Base-by-base conservation (phyloP, 495 filamentous ascomycete genomes). In the Xylaria venustula region DNA sequence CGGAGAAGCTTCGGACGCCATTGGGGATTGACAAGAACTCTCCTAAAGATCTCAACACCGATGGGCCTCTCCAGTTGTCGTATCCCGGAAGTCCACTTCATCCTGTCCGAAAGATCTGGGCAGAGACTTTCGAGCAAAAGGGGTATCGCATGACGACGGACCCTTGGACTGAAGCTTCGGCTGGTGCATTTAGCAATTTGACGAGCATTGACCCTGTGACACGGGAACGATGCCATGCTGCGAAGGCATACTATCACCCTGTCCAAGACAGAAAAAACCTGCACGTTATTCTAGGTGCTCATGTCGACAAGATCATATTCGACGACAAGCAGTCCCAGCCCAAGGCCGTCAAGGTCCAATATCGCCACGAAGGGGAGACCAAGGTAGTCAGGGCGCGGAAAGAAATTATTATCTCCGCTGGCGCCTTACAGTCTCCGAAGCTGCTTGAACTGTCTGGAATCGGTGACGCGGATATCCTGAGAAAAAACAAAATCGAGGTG, bases 321-420 rank as follows among this genome's bases (percentile, higher is more conserved):
- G 55, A 60, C 32, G 52, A 59, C 7, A 26, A 58, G 62, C 64
- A 11, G 46, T 55, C 23, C 37, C 32, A 41, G 4, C 45, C 20
- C 7, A 50, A 63, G 2, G 77, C 78, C 1, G 73, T 55, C 0
- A 73, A 70, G 3, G 69, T 74, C 36, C 65, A 67, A 64, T 55
- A 73, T 70, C 44, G 46, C 59, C 25, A 66, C 50, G 65, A 73
- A 7, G 76, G 75, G 15, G 19, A 67, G 22, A 56, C 53, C n/a
- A 63, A 58, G 2, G 61, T 57, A 1, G 74, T 77, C 1, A 65
- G 44, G 9, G 80, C 79, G 3, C 67, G 61, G 3, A 78, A 77
- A 55, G 85, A 88, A 64, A 80, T 87, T 12, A 82, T 86, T 42
- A 32, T 86, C 14, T 76, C 81, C 0, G 81, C 83, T 0, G 84